A percentile compares a stretch with the other conserved stretches of the same genome.
phyloP scores from a whole-genome alignment of 768 basidiomycete genomes.

The Ramaria rubella region DNA sequence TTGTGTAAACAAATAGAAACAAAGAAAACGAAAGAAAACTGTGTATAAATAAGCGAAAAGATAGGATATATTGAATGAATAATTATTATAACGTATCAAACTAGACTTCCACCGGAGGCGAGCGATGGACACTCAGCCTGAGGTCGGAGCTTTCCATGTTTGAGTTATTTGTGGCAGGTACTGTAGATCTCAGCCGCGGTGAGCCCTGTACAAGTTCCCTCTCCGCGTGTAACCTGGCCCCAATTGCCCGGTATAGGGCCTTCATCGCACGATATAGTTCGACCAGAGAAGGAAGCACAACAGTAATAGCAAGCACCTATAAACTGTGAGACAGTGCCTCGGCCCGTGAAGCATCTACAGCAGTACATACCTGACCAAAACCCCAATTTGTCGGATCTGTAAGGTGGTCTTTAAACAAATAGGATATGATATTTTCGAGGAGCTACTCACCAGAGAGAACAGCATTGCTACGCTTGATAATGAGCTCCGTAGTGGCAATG shows the following conservation, averaged over 20 bases:
- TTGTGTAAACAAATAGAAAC: background rate
- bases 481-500: constrained; percentile 1
- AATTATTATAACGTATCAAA: background rate
- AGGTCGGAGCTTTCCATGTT: background rate
- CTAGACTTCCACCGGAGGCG: background rate
- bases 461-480: background rate
- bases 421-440: background rate
- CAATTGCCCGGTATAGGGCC: too few relatives aligned
- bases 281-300: background rate
- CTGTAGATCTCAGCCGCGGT: background rate
- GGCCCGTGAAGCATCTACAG: background rate
- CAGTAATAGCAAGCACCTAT: background rate
- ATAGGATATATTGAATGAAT: background rate
- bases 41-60: background rate
- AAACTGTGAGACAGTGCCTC: background rate
- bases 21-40: background rate
- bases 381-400: background rate
- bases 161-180: background rate
- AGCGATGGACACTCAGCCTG: background rate
- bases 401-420: background rate
- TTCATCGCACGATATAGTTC: background rate
- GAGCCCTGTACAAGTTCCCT: background rate
- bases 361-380: constrained; percentile 1
- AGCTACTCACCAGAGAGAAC: background rate
- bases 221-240: too few relatives aligned